These are phyloP conservation scores for Neurospora sp. DNA, from an alignment of 495 filamentous ascomycete species.

Conservation along the genomic window DNA sequence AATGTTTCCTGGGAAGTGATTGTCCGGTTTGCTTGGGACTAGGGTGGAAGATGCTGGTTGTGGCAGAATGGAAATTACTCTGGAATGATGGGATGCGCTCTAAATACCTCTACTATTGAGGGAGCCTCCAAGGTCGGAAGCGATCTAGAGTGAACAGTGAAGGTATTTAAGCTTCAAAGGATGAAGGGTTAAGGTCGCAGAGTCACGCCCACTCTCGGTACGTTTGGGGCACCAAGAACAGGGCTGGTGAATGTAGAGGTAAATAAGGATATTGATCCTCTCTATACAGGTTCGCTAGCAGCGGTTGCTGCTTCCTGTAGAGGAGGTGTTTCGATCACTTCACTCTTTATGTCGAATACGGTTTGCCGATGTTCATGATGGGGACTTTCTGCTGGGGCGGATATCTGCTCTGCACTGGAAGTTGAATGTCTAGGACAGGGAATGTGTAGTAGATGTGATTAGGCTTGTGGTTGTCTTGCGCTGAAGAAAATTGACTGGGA, in stretches of 20 bases:
- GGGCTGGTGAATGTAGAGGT: background rate
- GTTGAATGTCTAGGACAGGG: background rate
- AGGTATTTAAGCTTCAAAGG: background rate
- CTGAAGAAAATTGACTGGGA: background rate
- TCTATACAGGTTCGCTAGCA: background rate
- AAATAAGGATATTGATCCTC: background rate
- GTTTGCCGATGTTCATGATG: background rate
- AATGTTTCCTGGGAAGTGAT: background rate
- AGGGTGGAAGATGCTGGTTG: background rate
- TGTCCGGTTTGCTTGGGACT: background rate
- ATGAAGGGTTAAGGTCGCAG: background rate
- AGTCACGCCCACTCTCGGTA: background rate
- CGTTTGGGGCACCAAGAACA: background rate
- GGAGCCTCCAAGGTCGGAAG: background rate
- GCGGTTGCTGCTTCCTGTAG: background rate
- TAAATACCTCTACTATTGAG: background rate
- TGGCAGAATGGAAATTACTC: background rate
- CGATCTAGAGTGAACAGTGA: background rate
- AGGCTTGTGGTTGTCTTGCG: background rate
- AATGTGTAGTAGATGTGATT: background rate
- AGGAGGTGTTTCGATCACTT: background rate
- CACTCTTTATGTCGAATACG: background rate
- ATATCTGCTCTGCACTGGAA: background rate
- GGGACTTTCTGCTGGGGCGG: background rate
- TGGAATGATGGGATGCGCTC: background rate